phyloP scores from a whole-genome alignment of 2,329 filamentous ascomycete genomes.

The Diaporthe helianthi region DNA sequence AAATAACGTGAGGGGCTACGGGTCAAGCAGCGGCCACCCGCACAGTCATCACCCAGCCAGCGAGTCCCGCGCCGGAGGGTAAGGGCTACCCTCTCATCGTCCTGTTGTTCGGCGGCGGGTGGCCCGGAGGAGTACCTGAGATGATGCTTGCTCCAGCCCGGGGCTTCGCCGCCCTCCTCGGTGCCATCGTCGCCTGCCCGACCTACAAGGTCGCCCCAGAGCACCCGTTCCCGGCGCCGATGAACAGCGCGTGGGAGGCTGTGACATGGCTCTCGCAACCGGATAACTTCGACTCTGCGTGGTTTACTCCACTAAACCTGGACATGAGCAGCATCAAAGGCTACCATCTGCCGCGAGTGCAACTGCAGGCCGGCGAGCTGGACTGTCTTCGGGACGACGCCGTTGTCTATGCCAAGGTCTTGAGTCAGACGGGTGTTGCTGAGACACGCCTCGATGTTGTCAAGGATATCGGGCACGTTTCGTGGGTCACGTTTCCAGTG shows the following conservation, averaged over 20 bases:
- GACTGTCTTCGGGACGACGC: slow-evolving; percentile 33
- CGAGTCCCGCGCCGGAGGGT: neutral
- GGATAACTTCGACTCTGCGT: slow-evolving; percentile 19
- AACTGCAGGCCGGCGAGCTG: slow-evolving; percentile 25
- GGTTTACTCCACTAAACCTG: slow-evolving; percentile 27
- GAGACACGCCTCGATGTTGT: slow-evolving; percentile 20
- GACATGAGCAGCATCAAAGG: slow-evolving; percentile 10
- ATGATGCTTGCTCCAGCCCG: slow-evolving; percentile 17
- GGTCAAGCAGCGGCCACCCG: neutral
- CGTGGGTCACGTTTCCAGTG: neutral
- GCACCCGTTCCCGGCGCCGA: slow-evolving; percentile 29
- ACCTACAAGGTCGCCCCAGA: slow-evolving; percentile 31
- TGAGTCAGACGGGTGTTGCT: slow-evolving; percentile 22
- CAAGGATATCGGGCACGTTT: slow-evolving; percentile 3
- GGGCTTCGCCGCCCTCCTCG: slow-evolving; percentile 24
- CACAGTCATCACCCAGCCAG: slow-evolving; percentile 18
- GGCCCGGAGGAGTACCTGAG: slow-evolving; percentile 18
- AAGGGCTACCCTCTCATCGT: slow-evolving; percentile 13
- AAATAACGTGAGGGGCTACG: too few species aligned
- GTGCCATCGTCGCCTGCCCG: slow-evolving; percentile 28
- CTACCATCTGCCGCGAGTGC: neutral
- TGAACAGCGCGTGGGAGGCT: slow-evolving; percentile 30
- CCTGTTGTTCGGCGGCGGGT: slow-evolving; percentile 16
- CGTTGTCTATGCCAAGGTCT: slow-evolving; percentile 12
- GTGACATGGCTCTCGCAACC: slow-evolving; percentile 24